Base-by-base conservation (phyloP, 1,284 basidiomycete genomes). In the Rhodotorula sp. region DNA sequence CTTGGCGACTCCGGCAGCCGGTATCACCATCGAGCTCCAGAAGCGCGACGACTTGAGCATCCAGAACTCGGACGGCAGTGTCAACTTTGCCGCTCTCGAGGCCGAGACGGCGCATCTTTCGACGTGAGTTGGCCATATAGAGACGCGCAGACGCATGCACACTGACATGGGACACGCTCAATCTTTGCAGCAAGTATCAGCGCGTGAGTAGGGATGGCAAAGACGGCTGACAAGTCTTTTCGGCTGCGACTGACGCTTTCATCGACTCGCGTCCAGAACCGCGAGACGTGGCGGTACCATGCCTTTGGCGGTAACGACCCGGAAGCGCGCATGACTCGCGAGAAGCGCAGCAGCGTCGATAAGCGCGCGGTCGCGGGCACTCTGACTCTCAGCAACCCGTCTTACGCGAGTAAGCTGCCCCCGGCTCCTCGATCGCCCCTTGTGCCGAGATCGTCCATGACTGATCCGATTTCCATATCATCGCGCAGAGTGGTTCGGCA, bases 161-260 rank as follows among this genome's bases (percentile, higher is more conserved):
- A 14, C 57, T 54, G 43, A 59, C 48, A 10, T 20, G 21, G 26
- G 34, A 6, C 29, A 31, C 31, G n/a, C 20, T 16, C 10, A 48
- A 54, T 47, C 18, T 18, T 49, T n/a, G 47, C 69, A 74, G 72
- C 31, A 74, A 74, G 31, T 74, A 69, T 43, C 59, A 67, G 54
- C 58, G 71, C 16, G 71, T 70, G 47, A 46, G 71, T 34, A 18
- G 10, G 15, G 15, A 12, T 8, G 29, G 2, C 10, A 8, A 15
- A 20, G 14, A 5, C 43, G 12, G 26, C 31, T 46, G 58, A 18
- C 54, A 5, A 1, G 39, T 34, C 8, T 18, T 49, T 5, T 49
- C n/a, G 8, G 20, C 39, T 46, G 39, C 39, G 39, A 23, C 21
- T 52, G 7, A 49, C 48, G 21, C 18, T 47, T 15, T 4, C 14